phyloP scores from a whole-genome alignment of 2,329 filamentous ascomycete genomes.

The Ophiostoma sp. region DNA sequence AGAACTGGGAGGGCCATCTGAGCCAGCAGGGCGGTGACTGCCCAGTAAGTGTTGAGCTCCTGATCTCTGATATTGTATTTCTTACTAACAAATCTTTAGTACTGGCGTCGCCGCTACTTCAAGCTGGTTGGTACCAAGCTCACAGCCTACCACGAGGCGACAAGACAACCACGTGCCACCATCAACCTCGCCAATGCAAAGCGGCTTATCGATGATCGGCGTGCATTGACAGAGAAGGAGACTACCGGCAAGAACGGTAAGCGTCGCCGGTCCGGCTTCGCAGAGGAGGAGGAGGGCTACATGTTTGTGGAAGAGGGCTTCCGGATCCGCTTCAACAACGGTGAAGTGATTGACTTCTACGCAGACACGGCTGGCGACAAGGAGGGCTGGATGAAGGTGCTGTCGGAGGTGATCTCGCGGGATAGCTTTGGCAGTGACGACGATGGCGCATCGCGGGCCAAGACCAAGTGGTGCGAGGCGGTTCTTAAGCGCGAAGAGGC shows the following conservation, averaged over 20 bases:
- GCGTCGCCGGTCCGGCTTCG: constrained; percentile 88
- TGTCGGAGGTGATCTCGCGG: constrained; percentile 64
- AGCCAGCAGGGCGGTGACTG: constrained; percentile 98
- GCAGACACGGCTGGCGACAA: constrained; percentile 84
- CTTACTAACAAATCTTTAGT: constrained; percentile 52
- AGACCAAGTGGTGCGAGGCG: constrained; percentile 62
- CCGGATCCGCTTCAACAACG: constrained; percentile 96
- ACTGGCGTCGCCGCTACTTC: constrained; percentile 97
- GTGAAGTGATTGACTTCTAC: constrained; percentile 97
- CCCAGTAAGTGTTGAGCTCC: constrained; percentile 61
- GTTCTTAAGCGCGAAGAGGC: constrained; percentile 60
- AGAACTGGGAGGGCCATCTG: constrained; percentile 79
- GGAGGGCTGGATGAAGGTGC: constrained; percentile 88
- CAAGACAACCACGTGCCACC: constrained; percentile 87
- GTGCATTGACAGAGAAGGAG: constrained; percentile 75
- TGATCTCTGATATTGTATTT: not conserved
- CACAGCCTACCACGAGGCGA: constrained; percentile 93
- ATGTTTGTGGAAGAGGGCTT: constrained; percentile 99
- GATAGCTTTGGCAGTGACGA: constrained; percentile 41
- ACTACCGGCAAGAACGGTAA: constrained; percentile 69
- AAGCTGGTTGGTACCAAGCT: constrained; percentile 85
- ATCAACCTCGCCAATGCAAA: constrained; percentile 93
- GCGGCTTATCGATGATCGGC: constrained; percentile 88
- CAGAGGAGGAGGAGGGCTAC: constrained; percentile 97
- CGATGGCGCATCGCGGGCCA: constrained; percentile 40